Percentiles rank a stretch among this genome's conserved stretches.
phyloP scores from a whole-genome alignment of 2,329 filamentous ascomycete species.

The Chaetoscypha palmicola region DNA sequence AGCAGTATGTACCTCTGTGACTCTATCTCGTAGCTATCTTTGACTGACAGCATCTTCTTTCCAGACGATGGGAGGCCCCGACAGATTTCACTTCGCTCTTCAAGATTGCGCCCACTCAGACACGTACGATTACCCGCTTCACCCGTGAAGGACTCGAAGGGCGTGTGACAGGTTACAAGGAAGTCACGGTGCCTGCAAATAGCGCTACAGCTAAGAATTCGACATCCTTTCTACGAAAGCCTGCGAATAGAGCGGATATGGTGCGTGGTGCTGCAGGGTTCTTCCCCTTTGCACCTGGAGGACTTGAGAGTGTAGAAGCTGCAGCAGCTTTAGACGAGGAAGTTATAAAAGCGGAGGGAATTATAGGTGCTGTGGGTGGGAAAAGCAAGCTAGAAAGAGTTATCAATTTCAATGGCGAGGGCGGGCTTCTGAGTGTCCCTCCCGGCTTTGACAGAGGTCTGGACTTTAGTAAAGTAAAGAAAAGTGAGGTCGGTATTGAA shows the following conservation, averaged over 20 bases:
- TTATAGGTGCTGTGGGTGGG: constrained; percentile 34
- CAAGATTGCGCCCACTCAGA: constrained; percentile 81
- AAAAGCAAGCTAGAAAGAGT: constrained; percentile 68
- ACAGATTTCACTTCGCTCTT: constrained; percentile 80
- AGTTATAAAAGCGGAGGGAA: constrained; percentile 46
- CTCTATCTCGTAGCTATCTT: constrained; percentile 9
- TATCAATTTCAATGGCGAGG: constrained; percentile 72
- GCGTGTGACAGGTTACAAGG: constrained; percentile 84
- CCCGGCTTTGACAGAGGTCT: constrained; percentile 79
- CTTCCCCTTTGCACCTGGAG: constrained; percentile 89
- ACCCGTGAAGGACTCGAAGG: constrained; percentile 87
- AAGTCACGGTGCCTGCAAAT: constrained; percentile 84
- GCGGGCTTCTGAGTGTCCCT: constrained; percentile 70
- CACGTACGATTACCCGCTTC: constrained; percentile 90
- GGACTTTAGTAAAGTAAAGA: constrained; percentile 57
- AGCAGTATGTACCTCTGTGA: constrained; percentile 49
- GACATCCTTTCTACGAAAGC: constrained; percentile 79
- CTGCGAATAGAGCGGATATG: constrained; percentile 80
- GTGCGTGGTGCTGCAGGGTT: constrained; percentile 88
- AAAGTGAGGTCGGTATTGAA: constrained; percentile 48
- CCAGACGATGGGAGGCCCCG: constrained; percentile 69
- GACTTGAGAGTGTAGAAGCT: constrained; percentile 78
- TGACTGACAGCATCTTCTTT: constrained; percentile 12
- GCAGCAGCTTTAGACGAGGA: constrained; percentile 80
- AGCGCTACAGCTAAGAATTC: constrained; percentile 93